Conservation (phyloP, 805 yeast genomes). For the Starmerella apicola region DNA sequence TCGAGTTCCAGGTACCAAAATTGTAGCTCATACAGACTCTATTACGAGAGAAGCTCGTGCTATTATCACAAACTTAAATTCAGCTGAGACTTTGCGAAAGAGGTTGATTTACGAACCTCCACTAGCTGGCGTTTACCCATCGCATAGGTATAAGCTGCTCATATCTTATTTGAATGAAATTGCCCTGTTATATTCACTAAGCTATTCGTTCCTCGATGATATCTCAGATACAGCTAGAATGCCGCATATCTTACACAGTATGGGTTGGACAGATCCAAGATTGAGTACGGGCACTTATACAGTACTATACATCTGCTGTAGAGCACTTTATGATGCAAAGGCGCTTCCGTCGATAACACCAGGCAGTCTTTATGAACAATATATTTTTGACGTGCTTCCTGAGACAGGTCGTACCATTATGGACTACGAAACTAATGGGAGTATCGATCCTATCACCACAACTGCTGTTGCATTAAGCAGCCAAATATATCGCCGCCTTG, state of each 20-base stretch:
- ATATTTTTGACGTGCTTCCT: slow-evolving; percentile 5
- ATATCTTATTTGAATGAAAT: slow-evolving; percentile 21
- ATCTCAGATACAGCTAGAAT: slow-evolving; percentile 20
- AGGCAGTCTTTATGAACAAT: slow-evolving; percentile 19
- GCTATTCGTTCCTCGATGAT: slow-evolving; percentile 23
- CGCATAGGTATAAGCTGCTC: slow-evolving; percentile 24
- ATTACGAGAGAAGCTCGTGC: slow-evolving; percentile 17
- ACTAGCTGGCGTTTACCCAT: slow-evolving; percentile 27
- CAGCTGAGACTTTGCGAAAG: slow-evolving; percentile 17
- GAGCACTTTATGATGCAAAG: slow-evolving; percentile 22
- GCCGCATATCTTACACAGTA: slow-evolving; percentile 15
- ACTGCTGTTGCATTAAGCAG: slow-evolving; percentile 22
- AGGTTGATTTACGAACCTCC: slow-evolving; percentile 28
- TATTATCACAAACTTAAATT: slow-evolving; percentile 14
- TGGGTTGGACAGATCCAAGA: slow-evolving; percentile 25
- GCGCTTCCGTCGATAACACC: slow-evolving; percentile 27
- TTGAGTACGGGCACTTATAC: slow-evolving; percentile 24
- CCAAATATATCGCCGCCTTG: slow-evolving; percentile 26
- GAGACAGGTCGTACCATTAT: neutral
- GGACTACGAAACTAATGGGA: neutral
- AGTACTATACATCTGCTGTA: slow-evolving; percentile 25
- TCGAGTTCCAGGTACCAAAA: slow-evolving; percentile 18
- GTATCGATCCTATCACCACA: slow-evolving; percentile 3
- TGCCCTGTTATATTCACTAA: slow-evolving; percentile 20
- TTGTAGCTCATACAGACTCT: slow-evolving; percentile 19